A percentile compares a stretch with the other conserved stretches of the same genome.
These are phyloP conservation scores for Diplodia sapinea DNA, from an alignment of 2,329 filamentous ascomycete species.

Conservation along the genomic window DNA sequence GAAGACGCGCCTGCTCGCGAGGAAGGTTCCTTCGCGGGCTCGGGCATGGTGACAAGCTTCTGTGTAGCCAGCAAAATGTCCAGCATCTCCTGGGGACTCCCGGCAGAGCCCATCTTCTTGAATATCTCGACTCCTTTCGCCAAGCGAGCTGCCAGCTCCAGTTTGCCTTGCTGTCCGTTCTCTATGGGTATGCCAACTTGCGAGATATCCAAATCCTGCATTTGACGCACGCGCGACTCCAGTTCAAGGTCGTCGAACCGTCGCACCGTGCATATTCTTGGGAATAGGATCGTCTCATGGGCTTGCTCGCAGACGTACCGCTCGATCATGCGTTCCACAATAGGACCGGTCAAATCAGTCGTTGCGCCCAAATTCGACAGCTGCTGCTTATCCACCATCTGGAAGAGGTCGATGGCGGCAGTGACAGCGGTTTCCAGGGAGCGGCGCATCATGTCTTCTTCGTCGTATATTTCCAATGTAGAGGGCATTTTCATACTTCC, in stretches of 20 bases:
- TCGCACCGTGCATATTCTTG: slow-evolving; percentile 77
- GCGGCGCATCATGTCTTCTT: slow-evolving; percentile 87
- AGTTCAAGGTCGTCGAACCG: slow-evolving; percentile 84
- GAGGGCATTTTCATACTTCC: slow-evolving; percentile 43
- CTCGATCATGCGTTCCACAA: slow-evolving; percentile 93
- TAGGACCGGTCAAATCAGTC: slow-evolving; percentile 87
- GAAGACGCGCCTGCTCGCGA: slow-evolving; percentile 36
- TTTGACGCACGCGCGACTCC: slow-evolving; percentile 87
- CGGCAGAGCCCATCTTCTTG: slow-evolving; percentile 77
- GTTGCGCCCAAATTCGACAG: slow-evolving; percentile 88
- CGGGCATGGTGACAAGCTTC: slow-evolving; percentile 74
- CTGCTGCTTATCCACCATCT: slow-evolving; percentile 94
- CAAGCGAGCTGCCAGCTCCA: slow-evolving; percentile 78
- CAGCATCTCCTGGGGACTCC: slow-evolving; percentile 88
- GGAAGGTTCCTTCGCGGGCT: slow-evolving; percentile 53
- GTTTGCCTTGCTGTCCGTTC: slow-evolving; percentile 76
- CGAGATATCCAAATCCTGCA: slow-evolving; percentile 91
- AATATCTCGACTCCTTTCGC: slow-evolving; percentile 85
- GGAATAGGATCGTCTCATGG: slow-evolving; percentile 82
- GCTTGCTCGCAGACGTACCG: slow-evolving; percentile 93
- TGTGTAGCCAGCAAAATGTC: slow-evolving; percentile 78
- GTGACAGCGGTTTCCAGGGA: slow-evolving; percentile 92
- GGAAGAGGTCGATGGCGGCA: slow-evolving; percentile 92
- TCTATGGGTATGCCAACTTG: slow-evolving; percentile 90
- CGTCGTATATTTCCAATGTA: slow-evolving; percentile 74